A percentile compares a stretch with the other conserved stretches of the same genome.
These are phyloP conservation scores for Alternaria conjuncta DNA, from an alignment of 2,329 filamentous ascomycete species.

Conservation along the genomic window DNA sequence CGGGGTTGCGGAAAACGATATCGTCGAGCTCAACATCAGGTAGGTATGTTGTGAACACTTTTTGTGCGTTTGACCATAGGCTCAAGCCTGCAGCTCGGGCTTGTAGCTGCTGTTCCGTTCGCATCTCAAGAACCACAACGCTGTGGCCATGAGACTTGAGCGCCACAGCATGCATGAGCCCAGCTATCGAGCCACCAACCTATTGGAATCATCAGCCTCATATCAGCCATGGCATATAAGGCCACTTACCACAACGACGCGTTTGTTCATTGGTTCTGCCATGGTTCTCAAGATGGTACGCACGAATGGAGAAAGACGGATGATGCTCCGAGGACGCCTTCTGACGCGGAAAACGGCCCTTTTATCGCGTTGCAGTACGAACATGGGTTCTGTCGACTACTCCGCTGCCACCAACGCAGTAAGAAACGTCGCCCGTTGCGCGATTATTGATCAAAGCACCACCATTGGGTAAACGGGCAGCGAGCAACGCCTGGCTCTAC, in stretches of 20 bases:
- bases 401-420: neutral
- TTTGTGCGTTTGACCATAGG: slow-evolving; percentile 20
- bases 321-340: neutral
- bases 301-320: neutral
- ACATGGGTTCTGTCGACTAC: neutral
- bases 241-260: slow-evolving; percentile 2
- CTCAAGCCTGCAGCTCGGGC: slow-evolving; percentile 25
- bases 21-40: slow-evolving; percentile 9
- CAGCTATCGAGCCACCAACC: slow-evolving; percentile 27
- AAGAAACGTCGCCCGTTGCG: neutral
- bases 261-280: neutral
- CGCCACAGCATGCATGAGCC: slow-evolving; percentile 28
- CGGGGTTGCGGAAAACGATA: slow-evolving; percentile 10
- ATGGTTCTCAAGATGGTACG: neutral
- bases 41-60: slow-evolving; percentile 15
- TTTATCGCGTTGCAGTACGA: neutral
- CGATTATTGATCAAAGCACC: neutral
- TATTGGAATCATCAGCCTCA: neutral
- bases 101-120: slow-evolving; percentile 12
- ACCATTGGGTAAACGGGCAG: neutral
- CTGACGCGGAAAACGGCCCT: neutral
- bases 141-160: slow-evolving; percentile 23
- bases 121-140: slow-evolving; percentile 21
- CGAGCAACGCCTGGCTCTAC: neutral
- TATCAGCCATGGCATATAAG: neutral